A percentile compares a stretch with the other conserved stretches of the same genome.
These are phyloP conservation scores for Polytrichum formosum DNA, from an alignment of 225 moss, liverwort and hornwort species.

Conservation along the genomic window DNA sequence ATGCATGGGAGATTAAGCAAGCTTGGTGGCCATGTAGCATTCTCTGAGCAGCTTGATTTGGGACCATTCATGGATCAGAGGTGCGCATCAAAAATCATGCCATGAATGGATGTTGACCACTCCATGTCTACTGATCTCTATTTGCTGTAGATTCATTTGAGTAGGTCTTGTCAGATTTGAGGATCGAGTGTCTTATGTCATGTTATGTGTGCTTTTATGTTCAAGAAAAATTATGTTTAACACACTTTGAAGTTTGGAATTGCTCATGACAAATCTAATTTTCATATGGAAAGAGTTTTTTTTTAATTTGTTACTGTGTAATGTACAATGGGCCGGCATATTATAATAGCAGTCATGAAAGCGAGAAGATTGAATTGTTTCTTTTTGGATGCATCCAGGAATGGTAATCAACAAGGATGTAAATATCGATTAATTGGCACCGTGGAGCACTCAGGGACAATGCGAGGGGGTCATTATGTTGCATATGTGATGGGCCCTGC, in stretches of 20 bases:
- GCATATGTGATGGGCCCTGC: constrained; percentile 73
- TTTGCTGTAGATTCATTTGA: no score
- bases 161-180: no score
- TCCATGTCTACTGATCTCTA: no score
- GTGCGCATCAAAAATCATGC: constrained; percentile 18
- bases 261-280: no score
- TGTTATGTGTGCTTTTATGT: no score
- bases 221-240: no score
- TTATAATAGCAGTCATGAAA: not conserved
- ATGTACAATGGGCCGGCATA: no score
- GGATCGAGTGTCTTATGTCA: no score
- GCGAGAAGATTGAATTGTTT: not conserved
- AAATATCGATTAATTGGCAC: constrained; percentile 78
- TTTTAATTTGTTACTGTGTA: no score
- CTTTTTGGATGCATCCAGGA: constrained; percentile 45
- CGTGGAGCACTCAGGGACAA: constrained; percentile 87
- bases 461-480: constrained; percentile 89
- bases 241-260: no score
- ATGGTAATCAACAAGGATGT: constrained; percentile 38
- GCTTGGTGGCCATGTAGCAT: constrained; percentile 73
- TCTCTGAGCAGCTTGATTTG: constrained; percentile 78
- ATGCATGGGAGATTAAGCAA: constrained; percentile 84
- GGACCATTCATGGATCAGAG: constrained; percentile 72
- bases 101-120: no score
- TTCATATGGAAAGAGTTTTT: no score